Base-by-base conservation (phyloP, 1,139 yeast species). In the Geotrichum fermentans region DNA sequence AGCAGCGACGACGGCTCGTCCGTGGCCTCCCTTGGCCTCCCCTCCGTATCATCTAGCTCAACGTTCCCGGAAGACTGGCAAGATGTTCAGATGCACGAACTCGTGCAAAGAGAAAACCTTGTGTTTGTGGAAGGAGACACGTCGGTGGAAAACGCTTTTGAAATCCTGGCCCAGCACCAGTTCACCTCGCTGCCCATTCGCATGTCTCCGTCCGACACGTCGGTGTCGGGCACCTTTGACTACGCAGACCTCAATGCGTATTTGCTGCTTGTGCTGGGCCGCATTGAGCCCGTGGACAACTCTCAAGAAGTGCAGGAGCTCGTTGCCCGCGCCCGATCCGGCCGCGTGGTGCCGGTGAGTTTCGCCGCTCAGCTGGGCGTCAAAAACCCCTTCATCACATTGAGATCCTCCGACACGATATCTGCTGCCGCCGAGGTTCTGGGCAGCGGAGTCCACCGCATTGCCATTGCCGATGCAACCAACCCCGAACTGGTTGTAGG, bases 381-480 rank as follows among this genome's bases (percentile, higher is more conserved):
- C 41, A 89, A 89, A 61, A 92, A 88, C 61, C 95, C 95, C 10
- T 87, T 89, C 62, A 77, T 84, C 52, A 83, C 83, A 60, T 73
- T 90, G 50, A 76, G 79, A 42, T 89, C 87, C 58, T 61, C 74
- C 29, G 90, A 85, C 51, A 77, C 82, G 22, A 71, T 90, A 49
- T 74, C 81, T 38, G 74, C 79, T 2, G 97, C 86, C 1, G 85
- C 86, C 60, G 95, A 87, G 65, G 82, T 85, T 16, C 73, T 90
- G 52, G 97, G 96, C 20, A 79, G 84, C 45, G 98, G 97, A 7
- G 96, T 88, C 8, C 98, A 92, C 67, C 75, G 97, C 62, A 78
- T 90, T 34, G 96, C 97, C 18, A 84, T 90, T 53, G 78, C 86
- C n/a, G 77, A 82, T 61, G 68, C 72, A 26, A 68, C 66, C 53